Evolutionary conservation across 768 basidiomycete genomes (phyloP).

Genomic region (Lactarius evosmus): DNA sequence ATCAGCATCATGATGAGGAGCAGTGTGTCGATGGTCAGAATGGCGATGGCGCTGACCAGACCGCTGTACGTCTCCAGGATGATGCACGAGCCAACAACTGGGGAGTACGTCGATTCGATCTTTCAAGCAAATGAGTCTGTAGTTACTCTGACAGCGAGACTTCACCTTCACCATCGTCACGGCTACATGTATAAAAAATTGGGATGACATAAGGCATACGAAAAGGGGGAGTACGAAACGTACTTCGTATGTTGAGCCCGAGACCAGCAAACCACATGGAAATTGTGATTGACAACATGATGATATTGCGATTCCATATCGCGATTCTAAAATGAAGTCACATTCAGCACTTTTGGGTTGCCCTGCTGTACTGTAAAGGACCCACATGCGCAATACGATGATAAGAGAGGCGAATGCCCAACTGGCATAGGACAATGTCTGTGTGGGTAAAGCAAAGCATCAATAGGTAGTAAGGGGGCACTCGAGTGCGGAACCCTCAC

Average conservation of each 20-base stretch:
- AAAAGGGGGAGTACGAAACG: neutral
- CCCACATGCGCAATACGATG: constrained; percentile 6
- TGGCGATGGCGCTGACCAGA: neutral
- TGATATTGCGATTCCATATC: neutral
- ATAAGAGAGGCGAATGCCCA: constrained; percentile 6
- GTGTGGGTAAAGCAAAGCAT: neutral
- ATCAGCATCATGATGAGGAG: neutral
- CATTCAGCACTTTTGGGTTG: neutral
- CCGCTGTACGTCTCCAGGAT: neutral
- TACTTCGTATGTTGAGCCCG: neutral
- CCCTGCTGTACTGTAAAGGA: neutral
- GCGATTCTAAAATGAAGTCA: neutral
- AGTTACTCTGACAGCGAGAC: neutral
- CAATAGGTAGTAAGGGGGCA: neutral
- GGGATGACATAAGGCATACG: neutral
- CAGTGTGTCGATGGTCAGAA: neutral
- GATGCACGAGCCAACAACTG: neutral
- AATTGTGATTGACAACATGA: neutral
- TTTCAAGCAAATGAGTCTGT: neutral
- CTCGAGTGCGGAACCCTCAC: neutral
- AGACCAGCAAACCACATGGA: neutral
- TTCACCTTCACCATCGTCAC: neutral
- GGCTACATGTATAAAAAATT: neutral
- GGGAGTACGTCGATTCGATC: neutral
- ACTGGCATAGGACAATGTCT: neutral